These are phyloP conservation scores for Phialophora expanda DNA, from an alignment of 2,329 filamentous ascomycete species.

Conservation along the genomic window DNA sequence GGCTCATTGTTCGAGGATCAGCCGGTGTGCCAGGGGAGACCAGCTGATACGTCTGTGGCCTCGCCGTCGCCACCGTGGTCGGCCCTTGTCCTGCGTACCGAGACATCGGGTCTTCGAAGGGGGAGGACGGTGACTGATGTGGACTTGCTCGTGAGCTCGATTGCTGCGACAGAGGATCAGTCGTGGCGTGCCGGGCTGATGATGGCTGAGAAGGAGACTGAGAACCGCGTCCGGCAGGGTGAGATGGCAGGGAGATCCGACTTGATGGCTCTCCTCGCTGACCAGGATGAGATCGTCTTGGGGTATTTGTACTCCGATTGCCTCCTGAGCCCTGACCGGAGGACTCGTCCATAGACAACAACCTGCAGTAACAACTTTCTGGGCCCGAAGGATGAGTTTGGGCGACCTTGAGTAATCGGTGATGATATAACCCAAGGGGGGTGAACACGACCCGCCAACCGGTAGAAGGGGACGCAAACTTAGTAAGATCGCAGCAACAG, in stretches of 20 bases:
- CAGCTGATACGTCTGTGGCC: conserved; percentile 37
- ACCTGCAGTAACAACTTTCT: conserved; percentile 11
- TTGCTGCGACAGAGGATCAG: conserved; percentile 8
- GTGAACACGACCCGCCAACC: conserved; percentile 22
- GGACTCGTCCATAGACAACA: conserved; percentile 30
- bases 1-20: conserved; percentile 39
- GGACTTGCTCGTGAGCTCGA: conserved; percentile 16
- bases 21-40: conserved; percentile 38
- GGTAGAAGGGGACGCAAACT: conserved; percentile 28
- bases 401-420: conserved; percentile 32
- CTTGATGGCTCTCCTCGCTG: conserved; percentile 20
- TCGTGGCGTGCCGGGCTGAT: background rate
- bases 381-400: conserved; percentile 1
- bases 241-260: conserved; percentile 16
- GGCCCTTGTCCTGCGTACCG: conserved; percentile 23
- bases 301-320: conserved; percentile 19
- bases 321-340: conserved; percentile 16
- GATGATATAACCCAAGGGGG: conserved; percentile 34
- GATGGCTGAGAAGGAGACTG: conserved; percentile 19
- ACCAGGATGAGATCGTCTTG: conserved; percentile 20
- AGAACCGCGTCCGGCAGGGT: conserved; percentile 22
- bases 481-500: conserved; percentile 34
- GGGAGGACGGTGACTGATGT: conserved; percentile 16
- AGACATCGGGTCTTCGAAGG: conserved; percentile 27
- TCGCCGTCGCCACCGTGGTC: conserved; percentile 19